Base-by-base conservation (phyloP, 139 green algal species). In the Coelastrella sp. region DNA sequence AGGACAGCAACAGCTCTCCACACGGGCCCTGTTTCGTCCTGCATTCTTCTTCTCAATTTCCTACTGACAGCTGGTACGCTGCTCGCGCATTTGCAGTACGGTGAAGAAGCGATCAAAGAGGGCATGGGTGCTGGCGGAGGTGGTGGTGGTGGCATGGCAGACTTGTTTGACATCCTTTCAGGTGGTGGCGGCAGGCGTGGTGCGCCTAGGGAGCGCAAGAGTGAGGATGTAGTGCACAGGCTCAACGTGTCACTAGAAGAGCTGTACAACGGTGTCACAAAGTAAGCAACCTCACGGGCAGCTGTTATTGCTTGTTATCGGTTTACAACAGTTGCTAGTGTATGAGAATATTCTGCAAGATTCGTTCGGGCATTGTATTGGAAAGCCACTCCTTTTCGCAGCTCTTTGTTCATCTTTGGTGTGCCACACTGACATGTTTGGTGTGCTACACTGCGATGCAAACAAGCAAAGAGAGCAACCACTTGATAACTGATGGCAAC, bases 71-170 rank as follows among this genome's bases (percentile, higher is more conserved):
- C 80, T 47, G 32, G 32, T 47, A 47, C 32, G 32, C 32, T 47
- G 32, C 32, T 47, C 32, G 1, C 32, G 32, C 32, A 47, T 47
- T 47, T 60, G 92, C 95, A 99, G 96, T 99, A 99, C 93, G 98
- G 98, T n/a, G 98, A 99, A 93, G 98, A 99, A 68, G 98, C 97
- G 0, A 91, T 99, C 60, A 99, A 99, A 94, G 98, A 99, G 90
- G 98, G 97, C 77, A 97, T 98, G 92, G 95, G 94, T 22, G 92
- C 89, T 59, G 96, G 95, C 54, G 96, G 96, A 56, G 95, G 95
- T 76, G 94, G 93, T 59, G 94, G 94, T 23, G 95, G 95, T 23
- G 94, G 96, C 75, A 98, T 99, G 93, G 87, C 92, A 5, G 98
- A 99, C 92, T 97, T 99, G 58, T 99, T 99, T 90, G 97, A 97